Conservation (phyloP, 768 basidiomycete species). For the Serendipita indica region DNA sequence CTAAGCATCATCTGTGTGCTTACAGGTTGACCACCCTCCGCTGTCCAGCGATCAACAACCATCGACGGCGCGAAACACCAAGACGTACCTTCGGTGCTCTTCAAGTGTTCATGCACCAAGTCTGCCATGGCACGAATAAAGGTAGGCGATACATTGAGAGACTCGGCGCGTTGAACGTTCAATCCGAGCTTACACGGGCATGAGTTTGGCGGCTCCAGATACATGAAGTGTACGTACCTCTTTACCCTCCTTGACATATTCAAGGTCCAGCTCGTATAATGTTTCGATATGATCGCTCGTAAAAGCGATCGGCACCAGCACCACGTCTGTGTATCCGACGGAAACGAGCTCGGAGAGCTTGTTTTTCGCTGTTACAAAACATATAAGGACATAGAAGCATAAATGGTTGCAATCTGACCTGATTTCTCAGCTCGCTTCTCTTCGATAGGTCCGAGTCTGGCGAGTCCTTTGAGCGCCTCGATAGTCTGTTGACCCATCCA, state of each 20-base stretch:
- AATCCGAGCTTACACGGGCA: constrained; percentile 88
- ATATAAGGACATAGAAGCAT: too few relatives aligned
- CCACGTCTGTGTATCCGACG: constrained; percentile 24
- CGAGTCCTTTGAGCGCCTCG: constrained; percentile 61
- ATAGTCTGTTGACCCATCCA: constrained; percentile 98
- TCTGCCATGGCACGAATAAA: constrained; percentile 93
- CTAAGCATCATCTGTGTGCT: constrained; percentile 72
- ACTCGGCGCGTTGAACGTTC: constrained; percentile 75
- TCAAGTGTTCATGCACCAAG: constrained; percentile 67
- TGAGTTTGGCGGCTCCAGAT: constrained; percentile 13
- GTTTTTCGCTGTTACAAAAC: not conserved
- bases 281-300: constrained; percentile 99
- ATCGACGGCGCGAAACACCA: not conserved
- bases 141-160: constrained; percentile 88
- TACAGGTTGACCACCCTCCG: constrained; percentile 32
- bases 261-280: constrained; percentile 87
- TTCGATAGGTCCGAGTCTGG: constrained; percentile 21
- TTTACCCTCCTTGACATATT: constrained; percentile 80
- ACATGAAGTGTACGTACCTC: constrained; percentile 71
- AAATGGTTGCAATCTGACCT: constrained; percentile 30
- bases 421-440: constrained; percentile 33
- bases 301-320: constrained; percentile 92
- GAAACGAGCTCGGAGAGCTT: not conserved
- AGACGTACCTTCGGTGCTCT: constrained; percentile 22
- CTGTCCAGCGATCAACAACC: not conserved